A percentile compares a stretch with the other conserved stretches of the same genome.
Evolutionary conservation across 805 yeast species (phyloP).

Genomic region (Barnettozyma californica): DNA sequence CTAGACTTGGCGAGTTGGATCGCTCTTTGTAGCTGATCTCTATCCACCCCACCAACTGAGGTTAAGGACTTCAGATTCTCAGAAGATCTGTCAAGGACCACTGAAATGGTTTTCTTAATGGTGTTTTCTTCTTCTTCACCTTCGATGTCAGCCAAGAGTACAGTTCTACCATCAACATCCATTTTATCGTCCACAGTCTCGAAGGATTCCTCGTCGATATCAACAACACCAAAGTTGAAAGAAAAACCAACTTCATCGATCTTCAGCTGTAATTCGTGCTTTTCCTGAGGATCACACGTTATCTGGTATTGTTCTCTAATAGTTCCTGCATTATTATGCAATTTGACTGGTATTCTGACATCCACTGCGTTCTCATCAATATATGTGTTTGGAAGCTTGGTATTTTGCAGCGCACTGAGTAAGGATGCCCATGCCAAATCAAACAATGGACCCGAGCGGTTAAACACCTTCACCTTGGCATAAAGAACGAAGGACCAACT

Average conservation of each 20-base stretch:
- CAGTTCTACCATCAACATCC: slow-evolving; percentile 29
- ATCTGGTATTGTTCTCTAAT: slow-evolving; percentile 45
- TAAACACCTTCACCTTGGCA: slow-evolving; percentile 71
- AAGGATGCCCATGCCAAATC: slow-evolving; percentile 73
- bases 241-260: slow-evolving; percentile 34
- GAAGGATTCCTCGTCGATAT: slow-evolving; percentile 32
- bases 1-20: slow-evolving; percentile 44
- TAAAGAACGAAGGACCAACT: slow-evolving; percentile 55
- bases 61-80: slow-evolving; percentile 38
- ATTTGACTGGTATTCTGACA: slow-evolving; percentile 45
- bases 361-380: slow-evolving; percentile 57
- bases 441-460: slow-evolving; percentile 76
- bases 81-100: slow-evolving; percentile 31
- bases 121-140: slow-evolving; percentile 79
- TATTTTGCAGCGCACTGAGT: slow-evolving; percentile 52
- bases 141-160: slow-evolving; percentile 68
- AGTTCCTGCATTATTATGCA: slow-evolving; percentile 45
- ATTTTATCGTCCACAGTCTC: slow-evolving; percentile 29
- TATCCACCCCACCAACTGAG: slow-evolving; percentile 44
- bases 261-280: slow-evolving; percentile 35
- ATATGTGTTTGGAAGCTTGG: slow-evolving; percentile 62
- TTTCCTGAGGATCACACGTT: slow-evolving; percentile 46
- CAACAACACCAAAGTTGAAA: slow-evolving; percentile 57
- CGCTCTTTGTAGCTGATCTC: slow-evolving; percentile 42
- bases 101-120: slow-evolving; percentile 46